A percentile compares a stretch with the other conserved stretches of the same genome.
phyloP scores from a whole-genome alignment of 495 filamentous ascomycete species.

The Penicillium cosmopolitanum region DNA sequence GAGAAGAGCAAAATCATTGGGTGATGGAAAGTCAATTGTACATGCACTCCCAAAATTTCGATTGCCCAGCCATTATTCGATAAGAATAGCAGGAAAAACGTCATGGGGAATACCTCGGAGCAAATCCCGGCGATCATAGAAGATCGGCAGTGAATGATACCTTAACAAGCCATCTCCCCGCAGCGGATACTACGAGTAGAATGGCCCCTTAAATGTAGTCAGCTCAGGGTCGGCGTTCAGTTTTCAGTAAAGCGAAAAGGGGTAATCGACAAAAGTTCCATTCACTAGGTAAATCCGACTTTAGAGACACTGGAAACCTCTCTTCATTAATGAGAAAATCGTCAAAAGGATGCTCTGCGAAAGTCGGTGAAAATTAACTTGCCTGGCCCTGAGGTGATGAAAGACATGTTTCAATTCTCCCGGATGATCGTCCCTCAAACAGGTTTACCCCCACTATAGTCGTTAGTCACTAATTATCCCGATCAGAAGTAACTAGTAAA shows the following conservation, averaged over 20 bases:
- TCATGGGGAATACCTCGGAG: not conserved
- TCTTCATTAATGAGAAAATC: no score
- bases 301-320: no score
- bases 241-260: no score
- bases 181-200: slow-evolving; percentile 10
- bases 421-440: slow-evolving; percentile 3
- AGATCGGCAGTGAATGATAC: slow-evolving; percentile 15
- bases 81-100: not conserved
- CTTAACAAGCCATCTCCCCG: not conserved
- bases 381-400: not conserved
- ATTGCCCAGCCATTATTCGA: not conserved
- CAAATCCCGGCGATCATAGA: slow-evolving; percentile 1
- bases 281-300: no score
- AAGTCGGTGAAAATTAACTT: not conserved
- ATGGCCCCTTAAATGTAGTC: no score
- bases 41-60: not conserved
- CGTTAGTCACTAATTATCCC: not conserved
- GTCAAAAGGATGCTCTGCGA: not conserved
- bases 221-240: no score
- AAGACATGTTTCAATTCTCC: slow-evolving; percentile 19
- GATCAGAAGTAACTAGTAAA: slow-evolving; percentile 14
- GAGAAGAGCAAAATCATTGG: no score
- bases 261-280: no score
- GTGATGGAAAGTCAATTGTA: no score
- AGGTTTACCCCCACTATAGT: not conserved